Evolutionary conservation across 163 green algal genomes (phyloP), one percentile per base, ranked within the genome.

Genomic region (Trebouxia gelatinosa): DNA sequence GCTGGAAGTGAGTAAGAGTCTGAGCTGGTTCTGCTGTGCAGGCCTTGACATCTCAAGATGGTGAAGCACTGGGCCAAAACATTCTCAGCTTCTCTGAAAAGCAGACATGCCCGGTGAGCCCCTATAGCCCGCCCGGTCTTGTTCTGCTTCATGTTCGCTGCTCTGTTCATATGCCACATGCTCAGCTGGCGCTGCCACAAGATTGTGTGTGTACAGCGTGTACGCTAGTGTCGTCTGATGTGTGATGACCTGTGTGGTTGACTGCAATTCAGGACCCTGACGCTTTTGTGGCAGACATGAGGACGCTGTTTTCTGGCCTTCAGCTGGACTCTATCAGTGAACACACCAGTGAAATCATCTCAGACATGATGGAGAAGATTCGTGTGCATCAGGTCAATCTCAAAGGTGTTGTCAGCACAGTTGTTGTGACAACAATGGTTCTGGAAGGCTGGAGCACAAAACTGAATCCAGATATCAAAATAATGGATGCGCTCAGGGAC

Each of bases 351-450:
- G 85, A 92, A 43, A 91, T 97, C 37, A 91, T 97, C n/a, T 58
- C 79, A n/a, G 81, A 87, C 59, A 91, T 98, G 83, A 93, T 98
- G 65, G 93, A 97, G 66, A 87, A 79, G 19, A 85, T 98, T 21
- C 71, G 93, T 5, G 61, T 89, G 81, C 90, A 97, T 82, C 75
- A 88, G 68, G 93, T 99, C 31, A 94, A 91, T 35, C 83, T 98
- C n/a, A 89, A 92, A 51, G 87, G 87, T 35, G 82, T 90, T 0
- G 90, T 99, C 7, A 89, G 77, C 76, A 93, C 94, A 2, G 92
- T 98, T 39, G 89, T 98, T 51, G 93, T 98, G 34, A 98, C 95
- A 9, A 96, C 89, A 29, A 85, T 98, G 76, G 94, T 99, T 76
- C 86, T 99, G 48, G 94, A 98, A 80, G 95, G 95, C 46, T 98